These are phyloP conservation scores for Tagetes patula DNA, from an alignment of 129 eudicot genomes.

Conservation along the genomic window DNA sequence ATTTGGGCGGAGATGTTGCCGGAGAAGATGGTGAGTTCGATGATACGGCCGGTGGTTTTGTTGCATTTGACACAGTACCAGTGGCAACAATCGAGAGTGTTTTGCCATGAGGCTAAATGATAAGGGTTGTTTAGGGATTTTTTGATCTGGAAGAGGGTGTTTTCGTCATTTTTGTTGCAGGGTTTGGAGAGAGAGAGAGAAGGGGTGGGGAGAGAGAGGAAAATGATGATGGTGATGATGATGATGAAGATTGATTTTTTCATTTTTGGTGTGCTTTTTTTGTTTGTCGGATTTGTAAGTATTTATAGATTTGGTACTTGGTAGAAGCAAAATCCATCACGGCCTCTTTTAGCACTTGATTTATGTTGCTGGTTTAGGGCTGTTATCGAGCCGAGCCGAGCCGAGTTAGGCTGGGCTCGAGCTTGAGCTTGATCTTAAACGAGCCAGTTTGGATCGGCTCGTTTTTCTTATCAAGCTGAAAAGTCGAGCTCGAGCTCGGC, in stretches of 20 bases:
- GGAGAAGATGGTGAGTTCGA: slow-evolving; percentile 34
- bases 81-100: slow-evolving; percentile 42
- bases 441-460: no score
- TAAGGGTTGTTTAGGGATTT: slow-evolving; percentile 40
- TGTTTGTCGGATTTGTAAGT: neutral
- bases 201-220: slow-evolving; percentile 26
- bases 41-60: slow-evolving; percentile 32
- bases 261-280: slow-evolving; percentile 8
- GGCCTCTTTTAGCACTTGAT: neutral
- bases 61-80: slow-evolving; percentile 45
- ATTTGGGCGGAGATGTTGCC: slow-evolving; percentile 53
- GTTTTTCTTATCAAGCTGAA: no score
- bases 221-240: slow-evolving; percentile 5
- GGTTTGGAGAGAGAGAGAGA: slow-evolving; percentile 29
- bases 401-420: no score
- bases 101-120: slow-evolving; percentile 47
- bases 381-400: no score
- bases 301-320: neutral
- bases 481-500: no score
- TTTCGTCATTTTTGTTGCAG: slow-evolving; percentile 57
- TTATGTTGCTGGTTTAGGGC: no score
- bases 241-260: slow-evolving; percentile 2
- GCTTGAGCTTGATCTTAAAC: no score
- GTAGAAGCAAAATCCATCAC: neutral
- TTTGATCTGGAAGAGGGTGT: slow-evolving; percentile 53